A percentile compares a stretch with the other conserved stretches of the same genome.
These are phyloP conservation scores for Ophiocytium majus DNA, from an alignment of 352 stramenopile species.

Conservation along the genomic window DNA sequence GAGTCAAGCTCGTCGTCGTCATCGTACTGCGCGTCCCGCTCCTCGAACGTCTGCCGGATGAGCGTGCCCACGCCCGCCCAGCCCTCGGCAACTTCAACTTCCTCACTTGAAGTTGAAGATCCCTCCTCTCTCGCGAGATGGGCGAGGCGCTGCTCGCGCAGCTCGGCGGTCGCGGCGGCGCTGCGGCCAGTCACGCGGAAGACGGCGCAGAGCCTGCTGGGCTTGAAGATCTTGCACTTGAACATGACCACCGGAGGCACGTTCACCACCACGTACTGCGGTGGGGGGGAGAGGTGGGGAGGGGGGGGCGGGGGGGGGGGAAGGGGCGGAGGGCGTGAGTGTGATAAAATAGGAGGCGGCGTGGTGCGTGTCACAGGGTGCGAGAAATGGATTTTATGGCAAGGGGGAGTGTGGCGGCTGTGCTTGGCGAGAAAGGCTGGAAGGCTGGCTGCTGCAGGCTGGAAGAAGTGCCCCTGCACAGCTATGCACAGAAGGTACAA, in stretches of 20 bases:
- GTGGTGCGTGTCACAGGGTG: no score
- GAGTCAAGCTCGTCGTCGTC: slow-evolving; percentile 25
- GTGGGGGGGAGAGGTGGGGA: no score
- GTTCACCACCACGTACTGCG: slow-evolving; percentile 55
- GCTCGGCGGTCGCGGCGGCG: slow-evolving; percentile 19
- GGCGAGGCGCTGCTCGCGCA: slow-evolving; percentile 28
- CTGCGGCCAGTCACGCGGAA: slow-evolving; percentile 42
- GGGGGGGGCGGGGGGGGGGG: no score
- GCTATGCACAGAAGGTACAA: no score
- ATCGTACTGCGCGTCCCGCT: slow-evolving; percentile 8
- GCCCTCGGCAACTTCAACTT: no score
- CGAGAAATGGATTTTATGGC: no score
- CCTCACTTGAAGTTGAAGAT: no score
- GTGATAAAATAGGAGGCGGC: no score
- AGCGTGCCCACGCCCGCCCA: not conserved
- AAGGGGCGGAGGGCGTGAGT: not conserved
- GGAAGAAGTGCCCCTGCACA: no score
- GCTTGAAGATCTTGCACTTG: slow-evolving; percentile 59
- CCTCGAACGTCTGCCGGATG: slow-evolving; percentile 16
- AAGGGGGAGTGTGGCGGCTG: no score
- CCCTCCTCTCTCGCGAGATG: not conserved
- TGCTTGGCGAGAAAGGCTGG: no score
- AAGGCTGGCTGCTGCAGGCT: no score
- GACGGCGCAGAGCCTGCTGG: slow-evolving; percentile 47
- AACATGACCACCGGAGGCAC: slow-evolving; percentile 57